Percentiles rank a stretch among this genome's conserved stretches.
Conservation (phyloP, 2,329 filamentous ascomycete species). For the Xylaria sp. region DNA sequence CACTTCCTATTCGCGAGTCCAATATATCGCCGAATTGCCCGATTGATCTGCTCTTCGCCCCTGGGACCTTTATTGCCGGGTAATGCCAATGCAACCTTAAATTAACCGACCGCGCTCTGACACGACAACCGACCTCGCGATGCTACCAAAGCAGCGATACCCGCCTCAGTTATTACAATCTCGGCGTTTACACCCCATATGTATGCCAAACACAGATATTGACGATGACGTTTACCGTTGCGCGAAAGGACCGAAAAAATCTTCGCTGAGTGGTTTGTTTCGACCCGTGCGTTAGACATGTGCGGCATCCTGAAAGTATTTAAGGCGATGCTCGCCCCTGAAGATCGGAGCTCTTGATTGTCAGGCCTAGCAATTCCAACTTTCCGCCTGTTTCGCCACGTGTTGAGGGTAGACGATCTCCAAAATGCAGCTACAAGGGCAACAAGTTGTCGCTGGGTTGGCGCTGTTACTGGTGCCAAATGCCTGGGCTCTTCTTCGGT, state of each 20-base stretch:
- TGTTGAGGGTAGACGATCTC: background rate
- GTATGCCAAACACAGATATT: background rate
- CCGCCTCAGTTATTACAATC: background rate
- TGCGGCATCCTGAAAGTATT: background rate
- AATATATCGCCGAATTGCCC: constrained; percentile 24
- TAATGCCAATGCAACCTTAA: constrained; percentile 27
- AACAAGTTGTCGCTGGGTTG: constrained; percentile 15
- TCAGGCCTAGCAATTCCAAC: background rate
- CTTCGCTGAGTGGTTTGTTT: background rate
- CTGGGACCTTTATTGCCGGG: constrained; percentile 22
- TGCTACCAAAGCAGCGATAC: background rate
- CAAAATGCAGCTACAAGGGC: constrained; percentile 30
- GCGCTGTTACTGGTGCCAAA: constrained; percentile 18
- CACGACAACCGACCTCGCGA: constrained; percentile 1
- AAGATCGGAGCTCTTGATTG: background rate
- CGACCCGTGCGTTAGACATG: background rate
- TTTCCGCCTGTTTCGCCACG: background rate
- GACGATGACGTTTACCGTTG: background rate
- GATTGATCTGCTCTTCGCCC: constrained; percentile 14
- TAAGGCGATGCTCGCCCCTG: constrained; percentile 6
- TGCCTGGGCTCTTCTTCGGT: constrained; percentile 42
- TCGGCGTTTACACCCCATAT: background rate
- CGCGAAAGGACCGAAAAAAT: background rate
- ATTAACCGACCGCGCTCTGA: constrained; percentile 31
- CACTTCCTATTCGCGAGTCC: constrained; percentile 19